Conservation (phyloP, 306 rosid genomes). For the Albizia julibrissin region DNA sequence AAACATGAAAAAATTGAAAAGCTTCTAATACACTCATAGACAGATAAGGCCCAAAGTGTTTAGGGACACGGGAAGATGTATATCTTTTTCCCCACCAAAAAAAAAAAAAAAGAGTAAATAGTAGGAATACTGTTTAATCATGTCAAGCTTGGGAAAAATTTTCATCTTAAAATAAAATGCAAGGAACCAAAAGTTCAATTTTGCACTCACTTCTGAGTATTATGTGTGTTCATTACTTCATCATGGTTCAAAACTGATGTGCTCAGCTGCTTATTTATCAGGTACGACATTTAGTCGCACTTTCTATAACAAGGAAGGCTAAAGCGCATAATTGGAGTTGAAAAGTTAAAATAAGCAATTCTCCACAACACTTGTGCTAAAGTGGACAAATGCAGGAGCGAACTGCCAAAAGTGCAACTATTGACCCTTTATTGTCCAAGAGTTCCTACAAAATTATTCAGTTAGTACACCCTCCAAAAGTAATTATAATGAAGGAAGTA, state of each 20-base stretch:
- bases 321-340: not conserved
- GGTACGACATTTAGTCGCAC: not conserved
- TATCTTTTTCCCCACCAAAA: not conserved
- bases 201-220: not conserved
- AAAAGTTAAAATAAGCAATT: not conserved
- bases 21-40: not conserved
- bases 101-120: not conserved
- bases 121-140: not conserved
- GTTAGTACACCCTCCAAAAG: not conserved
- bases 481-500: not conserved
- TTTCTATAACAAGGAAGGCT: not conserved
- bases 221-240: not conserved
- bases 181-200: not conserved
- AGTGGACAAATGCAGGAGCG: not conserved
- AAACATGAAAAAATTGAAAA: not conserved
- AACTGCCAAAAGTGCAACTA: not conserved
- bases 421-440: not conserved
- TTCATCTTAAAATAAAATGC: not conserved
- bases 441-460: not conserved
- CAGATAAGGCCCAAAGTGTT: not conserved
- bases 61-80: not conserved
- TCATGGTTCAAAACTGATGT: not conserved
- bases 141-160: not conserved
- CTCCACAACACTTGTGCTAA: not conserved
- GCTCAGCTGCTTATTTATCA: not conserved